These are phyloP conservation scores for Huntiella abstrusa DNA, from an alignment of 2,329 filamentous ascomycete species.

Conservation along the genomic window DNA sequence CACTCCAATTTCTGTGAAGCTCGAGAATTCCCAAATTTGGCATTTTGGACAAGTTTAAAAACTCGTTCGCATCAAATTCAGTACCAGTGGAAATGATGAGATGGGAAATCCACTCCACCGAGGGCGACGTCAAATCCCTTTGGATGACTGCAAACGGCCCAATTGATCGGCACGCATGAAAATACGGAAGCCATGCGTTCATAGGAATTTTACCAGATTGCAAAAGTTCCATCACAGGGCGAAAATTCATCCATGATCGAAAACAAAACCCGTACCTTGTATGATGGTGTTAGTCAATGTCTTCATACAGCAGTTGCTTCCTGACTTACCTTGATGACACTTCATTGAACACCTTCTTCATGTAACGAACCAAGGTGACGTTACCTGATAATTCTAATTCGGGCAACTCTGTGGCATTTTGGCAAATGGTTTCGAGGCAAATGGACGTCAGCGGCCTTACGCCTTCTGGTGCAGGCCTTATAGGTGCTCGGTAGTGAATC, in stretches of 20 bases:
- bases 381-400: not conserved
- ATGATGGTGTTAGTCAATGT: not conserved
- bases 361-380: not conserved
- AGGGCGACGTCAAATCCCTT: constrained; percentile 12
- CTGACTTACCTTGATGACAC: not conserved
- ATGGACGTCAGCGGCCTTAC: constrained; percentile 1
- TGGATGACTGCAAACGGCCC: constrained; percentile 3
- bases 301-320: not conserved
- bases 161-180: constrained; percentile 3
- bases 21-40: constrained; percentile 30
- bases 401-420: not conserved
- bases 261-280: constrained; percentile 6
- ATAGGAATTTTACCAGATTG: not conserved
- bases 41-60: constrained; percentile 23
- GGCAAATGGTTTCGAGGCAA: constrained; percentile 2
- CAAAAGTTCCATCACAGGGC: not conserved
- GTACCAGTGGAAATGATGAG: constrained; percentile 22
- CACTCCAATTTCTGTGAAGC: constrained; percentile 21
- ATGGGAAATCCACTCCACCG: constrained; percentile 23
- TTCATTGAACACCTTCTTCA: constrained; percentile 1
- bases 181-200: constrained; percentile 1
- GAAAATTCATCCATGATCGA: constrained; percentile 4
- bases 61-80: constrained; percentile 20
- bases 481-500: not conserved
- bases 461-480: not conserved